Evolutionary conservation across 306 rosid species (phyloP), one percentile per base, ranked within the genome.

Genomic region (Quillaja saponaria): DNA sequence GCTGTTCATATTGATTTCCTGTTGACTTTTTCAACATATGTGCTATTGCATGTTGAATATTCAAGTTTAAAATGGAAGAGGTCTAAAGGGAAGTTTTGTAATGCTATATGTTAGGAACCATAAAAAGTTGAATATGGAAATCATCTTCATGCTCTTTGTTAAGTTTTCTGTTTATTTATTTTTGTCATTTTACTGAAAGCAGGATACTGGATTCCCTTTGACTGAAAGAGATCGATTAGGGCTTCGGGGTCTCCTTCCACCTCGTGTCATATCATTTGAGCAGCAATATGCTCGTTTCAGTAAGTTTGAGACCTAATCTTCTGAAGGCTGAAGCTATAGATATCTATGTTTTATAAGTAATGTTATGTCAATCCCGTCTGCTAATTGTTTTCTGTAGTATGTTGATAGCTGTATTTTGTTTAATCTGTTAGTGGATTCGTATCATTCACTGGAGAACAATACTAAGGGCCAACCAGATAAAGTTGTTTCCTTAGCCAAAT

Each of bases 161-260:
- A 14, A 57, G 58, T 37, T 44, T 55, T 15, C 63, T 20, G 6
- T 10, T 11, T 6, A 46, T 8, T 48, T 40, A 54, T 51, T 3
- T 25, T 13, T 39, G 4, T 16, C 6, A 9, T 59, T 31, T 34
- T 44, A 38, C 58, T 57, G 64, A 74, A 79, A 77, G 74, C 89
- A 94, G 99, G 99, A 89, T 68, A 94, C 99, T 63, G 97, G 95
- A 19, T 94, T 94, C 79, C 97, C 96, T 51, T 76, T 81, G 67
- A 89, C 96, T 11, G 99, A 94, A 76, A 81, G 99, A 68, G 96
- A 94, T 72, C 80, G 99, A 49, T 81, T 94, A 60, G 99, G 99
- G 66, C 95, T 94, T 64, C 95, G 99, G 5, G 99, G 99, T 57
- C 97, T 94, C 15, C 91, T 89, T 47, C 99, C 99, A 52, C 99